phyloP scores from a whole-genome alignment of 768 basidiomycete species.

The Trametes elegans region DNA sequence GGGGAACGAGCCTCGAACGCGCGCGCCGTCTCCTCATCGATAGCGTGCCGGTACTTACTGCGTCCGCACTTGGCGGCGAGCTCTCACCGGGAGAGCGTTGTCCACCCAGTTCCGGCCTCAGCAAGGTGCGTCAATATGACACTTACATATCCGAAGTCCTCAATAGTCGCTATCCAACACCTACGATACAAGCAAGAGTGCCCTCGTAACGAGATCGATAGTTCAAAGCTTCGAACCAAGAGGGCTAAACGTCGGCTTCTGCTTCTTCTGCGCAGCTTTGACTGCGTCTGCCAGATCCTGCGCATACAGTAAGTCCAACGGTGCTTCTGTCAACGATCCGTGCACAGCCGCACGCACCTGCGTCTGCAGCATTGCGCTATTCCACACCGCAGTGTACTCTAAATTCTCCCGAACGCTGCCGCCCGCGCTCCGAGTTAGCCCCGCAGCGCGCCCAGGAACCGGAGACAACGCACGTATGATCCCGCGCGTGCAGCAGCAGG shows the following conservation, averaged over 20 bases:
- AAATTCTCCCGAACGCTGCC: constrained; percentile 47
- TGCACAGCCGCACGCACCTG: constrained; percentile 34
- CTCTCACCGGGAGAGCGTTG: too few species aligned
- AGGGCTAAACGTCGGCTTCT: constrained; percentile 15
- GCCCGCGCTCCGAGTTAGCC: too few species aligned
- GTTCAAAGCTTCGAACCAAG: constrained; percentile 18
- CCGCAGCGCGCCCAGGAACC: too few species aligned
- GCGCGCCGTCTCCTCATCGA: too few species aligned
- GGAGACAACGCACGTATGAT: constrained; percentile 60
- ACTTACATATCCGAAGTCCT: too few species aligned
- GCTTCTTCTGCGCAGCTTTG: constrained; percentile 20
- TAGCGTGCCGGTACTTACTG: too few species aligned
- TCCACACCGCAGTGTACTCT: constrained; percentile 59
- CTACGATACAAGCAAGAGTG: not conserved
- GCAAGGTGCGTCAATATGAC: too few species aligned
- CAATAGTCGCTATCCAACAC: not conserved
- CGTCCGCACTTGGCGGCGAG: too few species aligned
- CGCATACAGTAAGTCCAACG: not conserved
- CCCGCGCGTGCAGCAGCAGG: constrained; percentile 71
- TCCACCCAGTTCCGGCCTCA: too few species aligned
- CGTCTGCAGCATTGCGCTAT: constrained; percentile 49
- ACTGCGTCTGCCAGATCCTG: constrained; percentile 22
- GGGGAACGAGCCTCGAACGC: not conserved
- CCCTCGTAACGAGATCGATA: too few species aligned
- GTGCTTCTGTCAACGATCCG: not conserved